Percentiles rank a stretch among this genome's conserved stretches.
Evolutionary conservation across 495 filamentous ascomycete genomes (phyloP).

Genomic region (Talaromyces nanjingensis): DNA sequence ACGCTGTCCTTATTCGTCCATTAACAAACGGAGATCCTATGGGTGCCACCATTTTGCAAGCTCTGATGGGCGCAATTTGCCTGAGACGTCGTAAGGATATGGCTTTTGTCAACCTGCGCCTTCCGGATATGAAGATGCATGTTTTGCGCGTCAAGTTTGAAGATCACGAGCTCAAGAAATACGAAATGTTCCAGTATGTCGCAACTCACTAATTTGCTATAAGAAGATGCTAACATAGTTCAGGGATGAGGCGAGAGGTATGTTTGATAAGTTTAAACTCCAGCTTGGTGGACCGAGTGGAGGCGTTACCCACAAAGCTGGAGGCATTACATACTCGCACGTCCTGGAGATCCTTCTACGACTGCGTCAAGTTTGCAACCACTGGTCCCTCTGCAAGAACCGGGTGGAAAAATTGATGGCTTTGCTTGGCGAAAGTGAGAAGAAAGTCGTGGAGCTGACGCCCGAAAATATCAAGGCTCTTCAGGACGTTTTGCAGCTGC

Average conservation of each 20-base stretch:
- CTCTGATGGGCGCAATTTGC: constrained; percentile 75
- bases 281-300: constrained; percentile 39
- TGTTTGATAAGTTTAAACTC: constrained; percentile 54
- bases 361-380: constrained; percentile 81
- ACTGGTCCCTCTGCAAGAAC: constrained; percentile 74
- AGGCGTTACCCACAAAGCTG: constrained; percentile 21
- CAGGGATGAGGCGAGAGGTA: constrained; percentile 66
- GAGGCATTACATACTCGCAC: constrained; percentile 48
- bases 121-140: constrained; percentile 73
- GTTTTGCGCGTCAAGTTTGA: constrained; percentile 73
- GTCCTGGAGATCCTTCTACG: constrained; percentile 79
- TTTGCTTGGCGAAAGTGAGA: constrained; percentile 43
- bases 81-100: constrained; percentile 83
- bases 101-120: constrained; percentile 76
- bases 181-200: constrained; percentile 62
- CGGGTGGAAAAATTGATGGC: constrained; percentile 64
- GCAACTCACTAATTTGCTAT: neutral
- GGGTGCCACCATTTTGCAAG: constrained; percentile 61
- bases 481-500: constrained; percentile 69
- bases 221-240: constrained; percentile 16
- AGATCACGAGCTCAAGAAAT: constrained; percentile 70
- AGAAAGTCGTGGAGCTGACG: constrained; percentile 60
- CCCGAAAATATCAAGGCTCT: constrained; percentile 66
- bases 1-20: constrained; percentile 64
- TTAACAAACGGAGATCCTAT: constrained; percentile 51